phyloP scores from a whole-genome alignment of 2,329 filamentous ascomycete genomes.

The Fusarium miscanthi region DNA sequence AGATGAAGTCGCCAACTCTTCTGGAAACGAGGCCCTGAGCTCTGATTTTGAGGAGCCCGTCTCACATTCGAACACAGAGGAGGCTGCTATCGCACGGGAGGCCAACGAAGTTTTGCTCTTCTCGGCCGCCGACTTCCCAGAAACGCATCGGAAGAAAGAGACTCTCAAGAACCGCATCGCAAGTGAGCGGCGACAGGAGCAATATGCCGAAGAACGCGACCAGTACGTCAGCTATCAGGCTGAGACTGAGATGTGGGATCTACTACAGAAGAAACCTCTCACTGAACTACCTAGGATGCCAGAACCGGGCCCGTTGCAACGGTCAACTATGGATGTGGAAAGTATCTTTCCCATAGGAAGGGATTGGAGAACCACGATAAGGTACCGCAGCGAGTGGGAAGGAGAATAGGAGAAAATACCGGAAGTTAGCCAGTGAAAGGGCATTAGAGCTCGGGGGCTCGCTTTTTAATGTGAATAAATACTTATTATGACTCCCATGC shows the following conservation, averaged over 20 bases:
- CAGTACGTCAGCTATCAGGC: conserved; percentile 53
- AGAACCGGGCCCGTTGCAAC: conserved; percentile 44
- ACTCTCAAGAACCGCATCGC: conserved; percentile 54
- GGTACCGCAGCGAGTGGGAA: conserved; percentile 59
- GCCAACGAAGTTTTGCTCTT: conserved; percentile 56
- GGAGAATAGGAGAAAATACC: conserved; percentile 3
- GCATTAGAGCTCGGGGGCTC: neutral
- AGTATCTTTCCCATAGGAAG: conserved; percentile 51
- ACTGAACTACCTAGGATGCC: conserved; percentile 48
- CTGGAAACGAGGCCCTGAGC: conserved; percentile 23
- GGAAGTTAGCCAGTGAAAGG: neutral
- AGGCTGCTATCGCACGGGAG: conserved; percentile 50
- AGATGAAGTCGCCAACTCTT: neutral
- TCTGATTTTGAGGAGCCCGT: conserved; percentile 30
- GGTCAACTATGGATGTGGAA: conserved; percentile 49
- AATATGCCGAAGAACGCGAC: conserved; percentile 57
- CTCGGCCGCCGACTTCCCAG: conserved; percentile 55
- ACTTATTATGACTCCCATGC: conserved; percentile 8
- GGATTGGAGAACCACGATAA: conserved; percentile 54
- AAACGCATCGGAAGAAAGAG: conserved; percentile 50
- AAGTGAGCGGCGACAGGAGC: conserved; percentile 56
- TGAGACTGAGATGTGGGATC: conserved; percentile 59
- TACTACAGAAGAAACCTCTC: conserved; percentile 55
- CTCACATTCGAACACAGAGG: conserved; percentile 43
- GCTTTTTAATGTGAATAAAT: neutral